Percentiles rank a stretch among this genome's conserved stretches.
These are phyloP conservation scores for Croton setiger DNA, from an alignment of 441 rosid species.

Conservation along the genomic window DNA sequence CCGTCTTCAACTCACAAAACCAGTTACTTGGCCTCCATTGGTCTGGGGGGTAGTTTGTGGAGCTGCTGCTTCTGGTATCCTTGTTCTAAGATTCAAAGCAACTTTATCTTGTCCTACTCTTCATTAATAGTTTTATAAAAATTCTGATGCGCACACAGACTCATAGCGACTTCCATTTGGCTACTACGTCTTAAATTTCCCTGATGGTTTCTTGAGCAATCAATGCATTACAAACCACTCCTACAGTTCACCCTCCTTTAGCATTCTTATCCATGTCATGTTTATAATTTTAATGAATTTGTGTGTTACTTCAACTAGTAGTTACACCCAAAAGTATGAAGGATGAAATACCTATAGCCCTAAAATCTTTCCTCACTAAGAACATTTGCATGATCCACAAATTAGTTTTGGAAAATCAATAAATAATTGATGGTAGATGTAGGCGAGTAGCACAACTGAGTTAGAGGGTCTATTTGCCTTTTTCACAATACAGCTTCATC, in stretches of 20 bases:
- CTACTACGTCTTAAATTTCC: not conserved
- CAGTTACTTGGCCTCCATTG: constrained; percentile 98
- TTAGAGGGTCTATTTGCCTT: not conserved
- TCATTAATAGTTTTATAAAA: not conserved
- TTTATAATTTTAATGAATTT: not conserved
- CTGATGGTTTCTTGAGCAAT: not conserved
- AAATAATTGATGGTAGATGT: not conserved
- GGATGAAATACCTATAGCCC: not conserved
- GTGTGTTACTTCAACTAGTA: not conserved
- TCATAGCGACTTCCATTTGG: not conserved
- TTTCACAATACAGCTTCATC: not conserved
- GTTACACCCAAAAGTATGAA: not conserved
- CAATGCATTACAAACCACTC: not conserved
- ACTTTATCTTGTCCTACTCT: not conserved
- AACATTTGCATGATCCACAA: not conserved
- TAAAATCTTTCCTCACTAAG: not conserved
- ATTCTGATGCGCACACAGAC: not conserved
- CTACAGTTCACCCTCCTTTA: not conserved
- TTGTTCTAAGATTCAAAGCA: constrained; percentile 1
- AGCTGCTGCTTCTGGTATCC: constrained; percentile 98
- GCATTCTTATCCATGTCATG: not conserved
- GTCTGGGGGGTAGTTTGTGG: constrained; percentile 98
- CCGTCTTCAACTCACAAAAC: constrained; percentile 95
- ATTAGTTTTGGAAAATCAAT: not conserved
- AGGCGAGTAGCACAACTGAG: not conserved